These are phyloP conservation scores for Ophiostoma piceae DNA, from an alignment of 2,329 filamentous ascomycete genomes.

Conservation along the genomic window DNA sequence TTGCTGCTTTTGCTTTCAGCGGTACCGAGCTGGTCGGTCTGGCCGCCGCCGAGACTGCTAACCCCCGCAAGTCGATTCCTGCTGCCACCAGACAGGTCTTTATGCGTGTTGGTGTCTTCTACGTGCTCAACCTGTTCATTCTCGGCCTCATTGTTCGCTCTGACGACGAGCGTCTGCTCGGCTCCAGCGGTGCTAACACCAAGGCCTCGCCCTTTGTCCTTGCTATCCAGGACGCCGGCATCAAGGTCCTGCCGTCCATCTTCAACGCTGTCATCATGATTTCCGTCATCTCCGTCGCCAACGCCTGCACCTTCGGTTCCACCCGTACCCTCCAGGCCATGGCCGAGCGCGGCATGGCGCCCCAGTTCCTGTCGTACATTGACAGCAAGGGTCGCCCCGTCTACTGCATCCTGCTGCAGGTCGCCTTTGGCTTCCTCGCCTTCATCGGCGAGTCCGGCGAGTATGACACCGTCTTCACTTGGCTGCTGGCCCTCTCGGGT, in stretches of 20 bases:
- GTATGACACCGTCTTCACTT: slow-evolving; percentile 29
- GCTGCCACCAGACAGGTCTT: slow-evolving; percentile 51
- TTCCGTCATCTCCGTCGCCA: slow-evolving; percentile 63
- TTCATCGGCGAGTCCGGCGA: slow-evolving; percentile 55
- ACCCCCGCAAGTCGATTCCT: slow-evolving; percentile 59
- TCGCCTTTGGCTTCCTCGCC: slow-evolving; percentile 57
- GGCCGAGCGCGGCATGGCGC: slow-evolving; percentile 54
- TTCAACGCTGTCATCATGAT: slow-evolving; percentile 73
- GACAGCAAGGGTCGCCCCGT: slow-evolving; percentile 51
- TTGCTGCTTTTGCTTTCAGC: slow-evolving; percentile 56
- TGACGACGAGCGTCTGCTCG: slow-evolving; percentile 32
- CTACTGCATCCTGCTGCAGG: slow-evolving; percentile 50
- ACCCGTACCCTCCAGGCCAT: slow-evolving; percentile 56
- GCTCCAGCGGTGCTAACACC: slow-evolving; percentile 29
- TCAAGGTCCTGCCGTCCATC: slow-evolving; percentile 61
- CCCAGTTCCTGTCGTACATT: slow-evolving; percentile 50
- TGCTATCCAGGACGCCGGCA: slow-evolving; percentile 63
- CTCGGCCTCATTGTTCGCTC: slow-evolving; percentile 33
- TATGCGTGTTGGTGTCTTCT: slow-evolving; percentile 34
- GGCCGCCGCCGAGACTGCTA: slow-evolving; percentile 58
- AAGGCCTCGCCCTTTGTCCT: slow-evolving; percentile 61
- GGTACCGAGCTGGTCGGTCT: slow-evolving; percentile 57
- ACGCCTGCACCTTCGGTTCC: slow-evolving; percentile 57
- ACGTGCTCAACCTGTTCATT: slow-evolving; percentile 32
- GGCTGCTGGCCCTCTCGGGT: slow-evolving; percentile 41